Base-by-base conservation (phyloP, 2,329 filamentous ascomycete species). In the Chaetothyriales sp. region DNA sequence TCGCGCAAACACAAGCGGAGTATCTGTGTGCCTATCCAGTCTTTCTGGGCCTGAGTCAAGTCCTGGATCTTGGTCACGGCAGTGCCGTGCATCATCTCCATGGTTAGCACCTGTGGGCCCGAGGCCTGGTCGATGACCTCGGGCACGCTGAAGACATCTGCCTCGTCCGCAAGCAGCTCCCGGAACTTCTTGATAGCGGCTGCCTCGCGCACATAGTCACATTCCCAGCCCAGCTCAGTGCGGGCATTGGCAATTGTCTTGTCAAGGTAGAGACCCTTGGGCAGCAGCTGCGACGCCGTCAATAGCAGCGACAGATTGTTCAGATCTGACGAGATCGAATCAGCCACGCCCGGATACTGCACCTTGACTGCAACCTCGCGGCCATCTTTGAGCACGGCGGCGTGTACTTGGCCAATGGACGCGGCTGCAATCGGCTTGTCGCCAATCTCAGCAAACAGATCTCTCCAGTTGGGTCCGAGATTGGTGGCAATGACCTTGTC, bases 221-320 rank as follows among this genome's bases (percentile, higher is more conserved):
- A 96, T 71, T 98, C 92, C 92, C 92, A 98, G 3, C 79, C 89
- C 2, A 98, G 78, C 66, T 98, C 92, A 1, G 80, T 81, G 8
- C 92, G 80, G 3, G 92, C 90, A 63, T 98, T 98, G 58, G 86
- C 89, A 58, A 98, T 96, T 0, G 92, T 98, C 67, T 94, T 95
- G 69, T 98, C 85, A 6, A 98, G 80, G 63, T 92, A 98, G 0
- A 98, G 74, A 0, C 92, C 92, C 63, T 85, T 89, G 0, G 92
- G 93, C 0, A 98, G 75, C 22, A 98, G 78, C 51, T 86, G 82
- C 4, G 89, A 94, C 22, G 92, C 92, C 5, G 86, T 92, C 10
- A 98, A 78, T 1, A 98, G 80, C 51, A 98, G 77, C 7, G 84
- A 86, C 28, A 98, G 76, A 62, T 98, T 98, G 68, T 87, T 93